These are phyloP conservation scores for Diaporthe vexans DNA, from an alignment of 2,329 filamentous ascomycete genomes.

Conservation along the genomic window DNA sequence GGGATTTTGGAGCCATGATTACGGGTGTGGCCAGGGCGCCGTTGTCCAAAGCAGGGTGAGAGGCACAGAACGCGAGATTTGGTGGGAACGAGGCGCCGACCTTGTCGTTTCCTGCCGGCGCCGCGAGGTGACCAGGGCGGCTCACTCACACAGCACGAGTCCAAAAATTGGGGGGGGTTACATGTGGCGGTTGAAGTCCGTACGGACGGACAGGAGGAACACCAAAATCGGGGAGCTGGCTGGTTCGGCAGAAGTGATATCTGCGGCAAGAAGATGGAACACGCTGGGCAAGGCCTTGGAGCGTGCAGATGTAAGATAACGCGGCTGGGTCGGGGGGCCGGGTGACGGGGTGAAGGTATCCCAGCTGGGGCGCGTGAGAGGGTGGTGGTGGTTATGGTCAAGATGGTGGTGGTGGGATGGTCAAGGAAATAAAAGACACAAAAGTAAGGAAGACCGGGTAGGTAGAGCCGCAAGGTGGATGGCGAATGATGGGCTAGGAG, in stretches of 20 bases:
- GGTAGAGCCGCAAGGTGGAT: slow-evolving; percentile 7
- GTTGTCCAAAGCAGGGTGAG: slow-evolving; percentile 24
- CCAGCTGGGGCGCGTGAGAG: background rate
- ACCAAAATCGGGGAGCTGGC: slow-evolving; percentile 28
- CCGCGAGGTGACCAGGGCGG: slow-evolving; percentile 35
- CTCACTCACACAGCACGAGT: slow-evolving; percentile 27
- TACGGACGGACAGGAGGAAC: slow-evolving; percentile 18
- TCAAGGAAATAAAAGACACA: slow-evolving; percentile 25
- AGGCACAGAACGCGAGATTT: background rate
- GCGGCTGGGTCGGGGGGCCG: background rate
- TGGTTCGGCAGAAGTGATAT: background rate
- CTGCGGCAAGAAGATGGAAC: background rate
- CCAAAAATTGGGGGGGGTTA: slow-evolving; percentile 30
- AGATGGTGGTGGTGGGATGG: slow-evolving; percentile 16
- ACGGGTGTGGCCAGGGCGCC: slow-evolving; percentile 33
- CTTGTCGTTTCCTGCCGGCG: slow-evolving; percentile 40
- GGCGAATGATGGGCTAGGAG: slow-evolving; percentile 5
- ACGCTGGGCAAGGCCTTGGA: background rate
- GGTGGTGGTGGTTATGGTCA: background rate
- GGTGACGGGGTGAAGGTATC: slow-evolving; percentile 14
- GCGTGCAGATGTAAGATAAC: background rate
- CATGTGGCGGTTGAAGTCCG: slow-evolving; percentile 38
- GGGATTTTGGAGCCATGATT: slow-evolving; percentile 56
- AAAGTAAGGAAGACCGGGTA: slow-evolving; percentile 6
- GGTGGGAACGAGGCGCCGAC: slow-evolving; percentile 39